Base-by-base conservation (phyloP, 495 filamentous ascomycete species). In the Penicillium canescens region DNA sequence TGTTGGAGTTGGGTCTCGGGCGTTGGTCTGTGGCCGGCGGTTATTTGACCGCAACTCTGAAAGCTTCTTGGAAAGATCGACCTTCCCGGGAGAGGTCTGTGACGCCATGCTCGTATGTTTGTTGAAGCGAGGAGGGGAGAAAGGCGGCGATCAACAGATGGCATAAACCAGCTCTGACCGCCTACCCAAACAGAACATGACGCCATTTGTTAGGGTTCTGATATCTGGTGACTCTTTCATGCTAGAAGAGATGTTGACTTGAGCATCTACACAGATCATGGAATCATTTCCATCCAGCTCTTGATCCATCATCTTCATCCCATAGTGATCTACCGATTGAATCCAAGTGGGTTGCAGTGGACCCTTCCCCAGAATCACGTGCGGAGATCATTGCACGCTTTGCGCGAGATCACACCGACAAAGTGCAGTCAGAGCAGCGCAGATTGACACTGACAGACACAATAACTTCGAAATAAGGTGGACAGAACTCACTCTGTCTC, bases 11-110 rank as follows among this genome's bases (percentile, higher is more conserved):
- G 87, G 83, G n/a, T 81, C 77, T 60, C 81, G 79, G 54, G 85
- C 62, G 24, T 76, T 66, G 33, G 78, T 70, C n/a, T 75, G 64
- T 34, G 78, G 77, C 57, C 79, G 79, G 47, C 78, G 74, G 45
- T 65, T 71, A 42, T 84, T 84, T 23, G 88, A 83, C 50, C 86
- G 80, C 3, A 92, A 74, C 54, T 85, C 85, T n/a, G 86, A 85
- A 20, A 91, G 78, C 47, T 78, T 83, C 53, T 84, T 75, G 42
- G 78, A 81, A 10, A 85, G 72, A 61, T 84, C 81, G 21, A 85
- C 76, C 50, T 85, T 83, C 14, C 66, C 61, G 41, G 65, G 42
- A 10, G 61, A 52, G 28, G 43, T 46, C 14, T 59, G 45, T 23
- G 71, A 65, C 13, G 68, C 63, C 70, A 73, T 74, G 18, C 14